Evolutionary conservation across 73 alveolate genomes (phyloP).

Genomic region (Urostyla sp.): DNA sequence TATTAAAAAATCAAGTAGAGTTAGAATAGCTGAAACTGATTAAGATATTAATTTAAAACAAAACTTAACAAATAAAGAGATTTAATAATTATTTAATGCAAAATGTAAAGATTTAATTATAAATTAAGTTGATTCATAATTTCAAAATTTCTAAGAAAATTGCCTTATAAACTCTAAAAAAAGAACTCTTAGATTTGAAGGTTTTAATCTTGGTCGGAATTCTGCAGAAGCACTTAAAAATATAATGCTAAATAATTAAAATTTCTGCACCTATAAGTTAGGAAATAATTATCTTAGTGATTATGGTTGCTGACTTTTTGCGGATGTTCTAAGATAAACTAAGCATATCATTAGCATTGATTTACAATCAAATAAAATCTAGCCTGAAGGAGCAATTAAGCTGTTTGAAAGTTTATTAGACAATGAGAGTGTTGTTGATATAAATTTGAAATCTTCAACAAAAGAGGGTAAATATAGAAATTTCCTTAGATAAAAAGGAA

Average conservation of each 20-base stretch:
- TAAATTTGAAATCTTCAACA: constrained; percentile 69
- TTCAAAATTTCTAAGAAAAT: constrained; percentile 64
- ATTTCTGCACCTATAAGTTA: constrained; percentile 62
- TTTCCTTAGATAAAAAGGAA: constrained; percentile 68
- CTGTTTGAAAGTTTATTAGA: constrained; percentile 28
- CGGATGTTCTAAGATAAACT: constrained; percentile 64
- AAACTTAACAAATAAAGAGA: no score
- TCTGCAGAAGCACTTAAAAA: constrained; percentile 49
- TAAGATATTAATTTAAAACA: no score
- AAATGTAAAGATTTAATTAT: constrained; percentile 75
- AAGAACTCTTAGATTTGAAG: constrained; percentile 65
- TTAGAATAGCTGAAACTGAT: no score
- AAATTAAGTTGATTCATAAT: constrained; percentile 64
- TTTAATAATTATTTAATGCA: constrained; percentile 59
- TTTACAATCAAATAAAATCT: constrained; percentile 71
- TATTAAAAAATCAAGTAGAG: no score
- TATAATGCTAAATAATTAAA: constrained; percentile 46
- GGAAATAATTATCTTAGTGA: constrained; percentile 73
- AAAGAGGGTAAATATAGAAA: constrained; percentile 76
- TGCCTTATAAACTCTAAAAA: constrained; percentile 68
- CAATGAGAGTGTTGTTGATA: constrained; percentile 67
- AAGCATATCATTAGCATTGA: constrained; percentile 67
- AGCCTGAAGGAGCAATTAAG: constrained; percentile 63
- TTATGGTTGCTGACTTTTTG: constrained; percentile 56
- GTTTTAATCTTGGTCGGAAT: constrained; percentile 68